Conservation (phyloP, 2,329 filamentous ascomycete genomes). For the Cercospora sp. region DNA sequence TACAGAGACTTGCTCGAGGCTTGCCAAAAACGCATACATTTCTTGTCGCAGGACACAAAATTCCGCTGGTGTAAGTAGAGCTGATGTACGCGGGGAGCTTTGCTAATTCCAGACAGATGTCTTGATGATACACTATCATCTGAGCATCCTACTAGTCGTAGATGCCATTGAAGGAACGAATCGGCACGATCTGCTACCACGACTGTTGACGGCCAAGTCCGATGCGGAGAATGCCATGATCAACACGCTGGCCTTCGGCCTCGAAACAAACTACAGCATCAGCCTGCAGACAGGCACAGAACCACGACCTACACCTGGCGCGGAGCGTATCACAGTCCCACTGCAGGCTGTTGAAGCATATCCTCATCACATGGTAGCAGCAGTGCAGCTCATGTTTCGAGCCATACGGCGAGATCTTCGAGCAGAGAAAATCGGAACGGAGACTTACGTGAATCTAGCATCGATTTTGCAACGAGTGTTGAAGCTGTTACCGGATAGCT, state of each 20-base stretch:
- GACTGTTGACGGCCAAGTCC: constrained; percentile 9
- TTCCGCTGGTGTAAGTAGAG: constrained; percentile 11
- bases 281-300: neutral
- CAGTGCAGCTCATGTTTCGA: constrained; percentile 19
- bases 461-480: constrained; percentile 7
- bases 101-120: neutral
- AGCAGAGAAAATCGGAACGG: constrained; percentile 4
- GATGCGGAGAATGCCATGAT: constrained; percentile 15
- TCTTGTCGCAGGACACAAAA: constrained; percentile 16
- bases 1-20: constrained; percentile 14
- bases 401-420: constrained; percentile 16
- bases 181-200: constrained; percentile 11
- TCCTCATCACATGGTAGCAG: constrained; percentile 16
- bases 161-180: constrained; percentile 17
- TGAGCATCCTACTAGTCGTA: constrained; percentile 13
- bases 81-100: neutral
- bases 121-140: constrained; percentile 13
- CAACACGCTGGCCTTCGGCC: constrained; percentile 15
- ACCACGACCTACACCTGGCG: neutral
- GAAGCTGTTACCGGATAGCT: constrained; percentile 12
- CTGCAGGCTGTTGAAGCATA: constrained; percentile 18
- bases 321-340: neutral
- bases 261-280: constrained; percentile 13
- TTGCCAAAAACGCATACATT: constrained; percentile 15
- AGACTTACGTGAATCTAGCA: constrained; percentile 8